phyloP scores from a whole-genome alignment of 345 rosid species.

The Leavenworthia alabamica region DNA sequence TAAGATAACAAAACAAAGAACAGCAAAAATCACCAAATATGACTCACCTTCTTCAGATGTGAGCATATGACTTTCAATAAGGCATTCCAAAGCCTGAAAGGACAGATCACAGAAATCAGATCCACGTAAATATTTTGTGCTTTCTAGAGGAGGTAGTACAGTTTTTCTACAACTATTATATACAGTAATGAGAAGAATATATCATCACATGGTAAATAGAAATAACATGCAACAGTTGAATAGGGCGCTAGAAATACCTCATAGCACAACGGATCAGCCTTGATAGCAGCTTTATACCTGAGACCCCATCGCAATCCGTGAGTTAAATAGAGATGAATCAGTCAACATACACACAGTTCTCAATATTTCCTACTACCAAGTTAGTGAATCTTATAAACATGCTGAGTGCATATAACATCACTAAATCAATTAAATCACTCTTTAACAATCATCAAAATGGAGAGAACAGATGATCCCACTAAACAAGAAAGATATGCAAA shows the following conservation, averaged over 20 bases:
- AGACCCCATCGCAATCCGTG: slow-evolving; percentile 4
- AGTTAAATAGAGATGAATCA: not conserved
- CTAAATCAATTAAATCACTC: too few species aligned
- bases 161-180: not conserved
- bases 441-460: not conserved
- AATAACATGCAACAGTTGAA: slow-evolving; percentile 8
- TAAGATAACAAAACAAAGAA: not conserved
- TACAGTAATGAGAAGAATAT: not conserved
- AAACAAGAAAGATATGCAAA: slow-evolving; percentile 6
- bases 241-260: slow-evolving; percentile 50
- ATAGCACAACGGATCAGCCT: slow-evolving; percentile 93
- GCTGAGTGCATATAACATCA: not conserved
- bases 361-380: not conserved
- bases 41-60: slow-evolving; percentile 79
- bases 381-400: not conserved
- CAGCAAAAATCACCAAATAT: not conserved
- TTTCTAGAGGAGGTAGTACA: not conserved
- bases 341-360: not conserved
- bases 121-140: too few species aligned
- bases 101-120: not conserved
- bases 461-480: not conserved
- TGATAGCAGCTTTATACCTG: slow-evolving; percentile 97
- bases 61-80: slow-evolving; percentile 90
- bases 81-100: slow-evolving; percentile 92
- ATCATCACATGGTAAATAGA: not conserved